Conservation (phyloP, 768 basidiomycete species). For the Termitomyces sp. region DNA sequence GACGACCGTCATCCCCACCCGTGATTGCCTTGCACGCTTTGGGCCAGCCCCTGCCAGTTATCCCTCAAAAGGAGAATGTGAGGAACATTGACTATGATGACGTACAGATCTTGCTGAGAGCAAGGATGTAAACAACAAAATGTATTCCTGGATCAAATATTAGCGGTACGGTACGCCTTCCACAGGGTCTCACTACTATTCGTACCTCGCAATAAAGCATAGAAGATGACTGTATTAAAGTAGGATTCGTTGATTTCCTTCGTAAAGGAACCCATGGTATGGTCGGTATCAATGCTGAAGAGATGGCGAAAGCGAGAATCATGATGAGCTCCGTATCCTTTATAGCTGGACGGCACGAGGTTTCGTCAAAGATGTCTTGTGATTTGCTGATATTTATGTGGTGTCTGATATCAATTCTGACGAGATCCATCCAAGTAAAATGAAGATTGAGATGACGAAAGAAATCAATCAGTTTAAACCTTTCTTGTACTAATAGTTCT, state of each 20-base stretch:
- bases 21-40: neutral
- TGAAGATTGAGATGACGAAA: neutral
- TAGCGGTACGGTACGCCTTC: neutral
- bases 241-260: constrained; percentile 10
- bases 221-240: constrained; percentile 10
- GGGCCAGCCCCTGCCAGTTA: constrained; percentile 2
- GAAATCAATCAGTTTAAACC: neutral
- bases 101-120: constrained; percentile 8
- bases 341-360: neutral
- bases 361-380: neutral
- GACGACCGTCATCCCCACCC: constrained; percentile 3
- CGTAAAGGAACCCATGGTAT: neutral
- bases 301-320: neutral
- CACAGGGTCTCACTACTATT: neutral
- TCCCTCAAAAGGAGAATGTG: neutral
- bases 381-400: neutral
- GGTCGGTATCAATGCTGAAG: neutral
- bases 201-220: constrained; percentile 11
- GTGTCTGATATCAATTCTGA: neutral
- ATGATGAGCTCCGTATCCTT: neutral
- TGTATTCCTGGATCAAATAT: constrained; percentile 6
- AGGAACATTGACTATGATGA: neutral
- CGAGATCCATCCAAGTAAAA: neutral
- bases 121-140: constrained; percentile 4
- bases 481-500: too few species aligned